Evolutionary conservation across 768 basidiomycete genomes (phyloP), one percentile per base, ranked within the genome.

Genomic region (Leccinum disarticulatum): DNA sequence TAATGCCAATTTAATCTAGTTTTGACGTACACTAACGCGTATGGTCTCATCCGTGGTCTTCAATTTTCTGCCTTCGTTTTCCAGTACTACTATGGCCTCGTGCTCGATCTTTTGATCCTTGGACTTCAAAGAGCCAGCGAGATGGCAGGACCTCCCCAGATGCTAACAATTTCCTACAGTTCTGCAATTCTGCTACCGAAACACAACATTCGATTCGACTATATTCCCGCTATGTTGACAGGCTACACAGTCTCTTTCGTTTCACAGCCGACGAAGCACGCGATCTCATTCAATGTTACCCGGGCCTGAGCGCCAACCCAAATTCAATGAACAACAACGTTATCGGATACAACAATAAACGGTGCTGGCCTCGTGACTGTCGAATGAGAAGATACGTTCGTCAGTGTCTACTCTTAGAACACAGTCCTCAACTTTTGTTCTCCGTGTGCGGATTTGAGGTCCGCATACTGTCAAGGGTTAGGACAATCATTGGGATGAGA

Each of bases 361-460:
- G 94, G 53, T 98, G 97, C 77, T 99, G 97, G 97, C 97, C 97
- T 38, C 85, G 95, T 65, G 97, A 99, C 76, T 99, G 97, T 74
- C 89, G 97, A 60, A 99, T 99, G 97, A 82, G 97, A 35, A 63
- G 95, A 98, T 70, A 95, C 95, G 0, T 95, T 95, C 68, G 93
- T 94, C 65, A 95, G 93, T 58, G 96, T 98, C 50, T 99, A 92
- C 77, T 98, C 95, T 8, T 91, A 92, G 73, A 91, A 98, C 71
- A 22, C 22, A 99, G 98, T 75, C 97, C 97, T 27, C 97, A 99
- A 66, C 77, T 99, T 28, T 79, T 99, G 46, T 99, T 98, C 81
- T 95, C 95, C 4, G 98, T 98, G 96, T 93, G 87, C 69, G 94
- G 95, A n/a, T 99, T 99, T 68, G 97, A 99, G 76, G 83, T 99